Base-by-base conservation (phyloP, 2,329 filamentous ascomycete genomes). In the Ceratocystis albifundus region DNA sequence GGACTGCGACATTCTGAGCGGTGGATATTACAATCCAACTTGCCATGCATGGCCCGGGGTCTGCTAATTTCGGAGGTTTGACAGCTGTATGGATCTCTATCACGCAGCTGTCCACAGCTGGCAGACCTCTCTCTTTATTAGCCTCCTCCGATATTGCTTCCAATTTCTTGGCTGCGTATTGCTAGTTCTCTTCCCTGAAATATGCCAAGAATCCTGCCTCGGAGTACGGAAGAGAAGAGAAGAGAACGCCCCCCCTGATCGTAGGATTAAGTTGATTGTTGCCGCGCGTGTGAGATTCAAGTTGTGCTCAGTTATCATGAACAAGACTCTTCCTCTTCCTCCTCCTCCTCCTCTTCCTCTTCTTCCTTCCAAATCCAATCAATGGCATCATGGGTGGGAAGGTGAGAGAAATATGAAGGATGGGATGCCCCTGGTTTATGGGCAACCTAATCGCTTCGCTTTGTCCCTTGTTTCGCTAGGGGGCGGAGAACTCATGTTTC, bases 181-280 rank as follows among this genome's bases (percentile, higher is more conserved):
- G 10, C 36, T 41, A 41, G 4, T 7, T 28, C 25, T n/a, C n/a
- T 28, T 28, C 55, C 55, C 25, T 59, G 55, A 59, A 59, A 36
- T 59, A 32, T 59, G 55, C 25, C 55, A 59, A 59, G 55, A 22
- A 59, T 59, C 55, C 55, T 59, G 25, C 55, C 17, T 32, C 55
- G 55, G 55, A 59, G 15, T 59, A 36, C 55, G 28, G 55, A 59
- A 59, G 46, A 50, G 46, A 50, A 20, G n/a, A 50, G 8, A 50
- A 50, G 22, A 22, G 22, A 22, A n/a, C 10, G n/a, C 17, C 48
- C 17, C 48, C 20, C 48, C 12, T 20, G 20, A 50, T 48, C 17
- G 8, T 10, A 48, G 20, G 46, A 48, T n/a, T 48, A 22, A 48
- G 46, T 22, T 10, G 46, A 48, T 48, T 22, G 46, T n/a, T 48